phyloP scores from a whole-genome alignment of 129 eudicot species.

The Chrysanthemum seticuspe region DNA sequence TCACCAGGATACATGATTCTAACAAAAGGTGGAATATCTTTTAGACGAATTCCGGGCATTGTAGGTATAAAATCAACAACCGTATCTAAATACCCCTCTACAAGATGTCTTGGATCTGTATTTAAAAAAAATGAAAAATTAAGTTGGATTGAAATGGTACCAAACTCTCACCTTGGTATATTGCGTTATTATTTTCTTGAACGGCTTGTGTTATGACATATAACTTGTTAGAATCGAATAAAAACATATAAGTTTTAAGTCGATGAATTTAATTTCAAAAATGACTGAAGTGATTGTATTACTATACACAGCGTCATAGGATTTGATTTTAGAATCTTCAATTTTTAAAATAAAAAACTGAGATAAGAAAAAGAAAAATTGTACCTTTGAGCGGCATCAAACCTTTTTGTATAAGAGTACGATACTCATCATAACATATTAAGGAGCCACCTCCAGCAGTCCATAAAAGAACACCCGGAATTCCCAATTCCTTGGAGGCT shows the following conservation, averaged over 20 bases:
- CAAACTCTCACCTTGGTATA: no score
- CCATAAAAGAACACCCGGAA: constrained; percentile 35
- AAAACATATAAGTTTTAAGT: no score
- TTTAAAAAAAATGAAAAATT: neutral
- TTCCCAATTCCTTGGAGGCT: constrained; percentile 26
- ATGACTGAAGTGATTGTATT: no score
- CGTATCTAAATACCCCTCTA: constrained; percentile 34
- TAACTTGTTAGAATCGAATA: no score
- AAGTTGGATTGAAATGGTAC: neutral
- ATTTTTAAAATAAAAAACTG: neutral
- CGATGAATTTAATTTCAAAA: no score
- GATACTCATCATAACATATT: constrained; percentile 26
- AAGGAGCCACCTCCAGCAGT: constrained; percentile 30
- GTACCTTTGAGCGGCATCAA: constrained; percentile 41
- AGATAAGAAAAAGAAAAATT: neutral
- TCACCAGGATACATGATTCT: constrained; percentile 29
- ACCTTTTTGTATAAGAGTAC: constrained; percentile 34
- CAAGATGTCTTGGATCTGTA: constrained; percentile 26
- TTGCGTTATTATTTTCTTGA: no score
- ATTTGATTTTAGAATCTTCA: neutral
- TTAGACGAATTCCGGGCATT: constrained; percentile 29
- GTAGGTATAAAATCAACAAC: constrained; percentile 28
- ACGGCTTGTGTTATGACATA: no score
- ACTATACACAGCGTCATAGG: no score
- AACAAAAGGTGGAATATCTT: constrained; percentile 32